A percentile compares a stretch with the other conserved stretches of the same genome.
Evolutionary conservation across 805 yeast species (phyloP).

Genomic region (Lachancea dasiensis): DNA sequence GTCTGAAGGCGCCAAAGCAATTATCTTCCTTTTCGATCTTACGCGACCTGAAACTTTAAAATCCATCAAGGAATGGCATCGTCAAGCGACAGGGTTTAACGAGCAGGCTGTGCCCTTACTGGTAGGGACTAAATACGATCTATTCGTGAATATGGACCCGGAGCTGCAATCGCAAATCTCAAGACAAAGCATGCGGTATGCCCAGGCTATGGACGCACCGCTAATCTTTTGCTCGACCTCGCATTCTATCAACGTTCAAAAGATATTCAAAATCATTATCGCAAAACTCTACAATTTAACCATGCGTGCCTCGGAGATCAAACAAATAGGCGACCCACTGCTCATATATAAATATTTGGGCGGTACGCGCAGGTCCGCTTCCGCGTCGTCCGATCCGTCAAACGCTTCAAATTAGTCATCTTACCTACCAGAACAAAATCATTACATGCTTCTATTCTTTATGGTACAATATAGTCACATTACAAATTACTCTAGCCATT

Average conservation of each 20-base stretch:
- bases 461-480: too few relatives aligned
- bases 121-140: slow-evolving; percentile 90
- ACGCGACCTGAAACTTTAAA: slow-evolving; percentile 80
- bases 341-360: slow-evolving; percentile 50
- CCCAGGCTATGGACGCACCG: slow-evolving; percentile 81
- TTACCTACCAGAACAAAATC: not conserved
- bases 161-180: slow-evolving; percentile 83
- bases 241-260: slow-evolving; percentile 87
- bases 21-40: slow-evolving; percentile 83
- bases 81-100: slow-evolving; percentile 85
- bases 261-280: slow-evolving; percentile 83
- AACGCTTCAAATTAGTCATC: slow-evolving; percentile 2
- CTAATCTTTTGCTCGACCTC: slow-evolving; percentile 86
- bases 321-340: slow-evolving; percentile 86
- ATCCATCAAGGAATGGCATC: slow-evolving; percentile 91
- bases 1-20: slow-evolving; percentile 86
- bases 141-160: slow-evolving; percentile 69
- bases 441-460: slow-evolving; percentile 1
- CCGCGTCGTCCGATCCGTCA: slow-evolving; percentile 5
- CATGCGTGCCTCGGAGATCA: slow-evolving; percentile 76
- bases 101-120: slow-evolving; percentile 85
- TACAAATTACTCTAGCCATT: too few relatives aligned
- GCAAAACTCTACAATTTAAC: slow-evolving; percentile 86
- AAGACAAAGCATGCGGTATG: slow-evolving; percentile 74
- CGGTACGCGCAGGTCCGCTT: slow-evolving; percentile 13